Evolutionary conservation across 2,329 filamentous ascomycete genomes (phyloP).

Genomic region (Botrytis elliptica): DNA sequence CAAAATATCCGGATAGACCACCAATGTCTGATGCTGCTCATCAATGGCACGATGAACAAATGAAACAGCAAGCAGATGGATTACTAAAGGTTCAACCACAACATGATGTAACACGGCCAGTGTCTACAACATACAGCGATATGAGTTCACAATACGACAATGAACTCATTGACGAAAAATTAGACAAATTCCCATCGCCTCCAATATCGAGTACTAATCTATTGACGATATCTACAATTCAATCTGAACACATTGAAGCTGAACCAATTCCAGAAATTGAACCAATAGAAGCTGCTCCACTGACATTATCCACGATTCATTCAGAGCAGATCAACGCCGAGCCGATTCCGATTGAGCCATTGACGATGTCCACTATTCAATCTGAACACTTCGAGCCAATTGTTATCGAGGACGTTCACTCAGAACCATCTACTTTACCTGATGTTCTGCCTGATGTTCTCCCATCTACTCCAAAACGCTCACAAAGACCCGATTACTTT

Average conservation of each 20-base stretch:
- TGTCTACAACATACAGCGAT: conserved; percentile 54
- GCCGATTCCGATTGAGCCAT: conserved; percentile 30
- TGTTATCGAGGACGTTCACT: background rate
- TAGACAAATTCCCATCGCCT: conserved; percentile 55
- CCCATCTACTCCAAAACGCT: background rate
- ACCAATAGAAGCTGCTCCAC: conserved; percentile 28
- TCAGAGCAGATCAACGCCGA: conserved; percentile 43
- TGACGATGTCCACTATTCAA: conserved; percentile 41
- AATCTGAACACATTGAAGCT: conserved; percentile 41
- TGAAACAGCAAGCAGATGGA: conserved; percentile 29
- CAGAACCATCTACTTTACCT: conserved; percentile 22
- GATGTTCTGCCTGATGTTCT: conserved; percentile 14
- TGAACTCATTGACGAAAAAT: conserved; percentile 49
- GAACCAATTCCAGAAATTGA: conserved; percentile 28
- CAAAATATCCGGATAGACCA: conserved; percentile 23
- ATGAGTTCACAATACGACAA: conserved; percentile 51
- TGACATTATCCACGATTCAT: conserved; percentile 41
- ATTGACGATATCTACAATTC: conserved; percentile 39
- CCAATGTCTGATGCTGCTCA: conserved; percentile 36
- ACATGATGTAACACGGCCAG: conserved; percentile 42
- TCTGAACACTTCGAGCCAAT: conserved; percentile 40
- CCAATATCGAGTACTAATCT: conserved; percentile 43
- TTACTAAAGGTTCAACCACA: conserved; percentile 28
- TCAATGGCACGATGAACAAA: conserved; percentile 37
- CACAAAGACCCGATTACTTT: conserved; percentile 28